Evolutionary conservation across 78 protist genomes (phyloP).

Genomic region (Emiliania huxleyi): DNA sequence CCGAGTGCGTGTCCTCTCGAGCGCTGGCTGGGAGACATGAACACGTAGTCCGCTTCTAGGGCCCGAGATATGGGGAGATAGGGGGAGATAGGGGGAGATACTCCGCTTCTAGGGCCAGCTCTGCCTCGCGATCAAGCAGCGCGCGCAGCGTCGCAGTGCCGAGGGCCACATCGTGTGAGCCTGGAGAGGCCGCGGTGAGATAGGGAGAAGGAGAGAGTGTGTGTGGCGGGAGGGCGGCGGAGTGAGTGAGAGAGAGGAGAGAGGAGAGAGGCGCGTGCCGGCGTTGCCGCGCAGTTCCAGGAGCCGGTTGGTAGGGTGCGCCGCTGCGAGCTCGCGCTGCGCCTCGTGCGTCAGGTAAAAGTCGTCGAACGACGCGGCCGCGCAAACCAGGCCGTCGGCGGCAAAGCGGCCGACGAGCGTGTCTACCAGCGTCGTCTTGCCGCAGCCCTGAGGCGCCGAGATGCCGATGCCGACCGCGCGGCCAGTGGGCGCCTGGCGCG

Average conservation of each 20-base stretch:
- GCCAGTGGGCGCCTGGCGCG: not conserved
- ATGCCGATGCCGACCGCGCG: not conserved
- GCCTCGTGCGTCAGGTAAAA: not conserved
- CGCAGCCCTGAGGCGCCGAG: conserved; percentile 10
- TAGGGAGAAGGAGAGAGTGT: too few relatives aligned
- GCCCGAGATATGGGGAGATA: too few relatives aligned
- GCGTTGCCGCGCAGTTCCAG: conserved; percentile 6
- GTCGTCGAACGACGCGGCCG: not conserved
- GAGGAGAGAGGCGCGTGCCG: too few relatives aligned
- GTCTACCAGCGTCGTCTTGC: not conserved
- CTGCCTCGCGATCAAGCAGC: not conserved
- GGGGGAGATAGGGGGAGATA: too few relatives aligned
- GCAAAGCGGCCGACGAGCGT: not conserved
- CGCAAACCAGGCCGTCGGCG: not conserved
- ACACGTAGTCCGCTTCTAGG: too few relatives aligned
- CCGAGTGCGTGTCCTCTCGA: too few relatives aligned
- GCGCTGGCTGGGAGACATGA: too few relatives aligned
- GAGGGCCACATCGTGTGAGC: not conserved
- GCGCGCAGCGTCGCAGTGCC: not conserved
- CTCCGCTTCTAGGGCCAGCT: too few relatives aligned
- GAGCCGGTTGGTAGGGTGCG: not conserved
- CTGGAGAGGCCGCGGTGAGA: too few relatives aligned
- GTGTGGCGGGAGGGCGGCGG: too few relatives aligned
- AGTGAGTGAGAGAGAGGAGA: too few relatives aligned
- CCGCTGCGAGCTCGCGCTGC: not conserved